Percentiles rank a stretch among this genome's conserved stretches.
phyloP scores from a whole-genome alignment of 371 early-diverging fungal species.

The Mucor sp. region DNA sequence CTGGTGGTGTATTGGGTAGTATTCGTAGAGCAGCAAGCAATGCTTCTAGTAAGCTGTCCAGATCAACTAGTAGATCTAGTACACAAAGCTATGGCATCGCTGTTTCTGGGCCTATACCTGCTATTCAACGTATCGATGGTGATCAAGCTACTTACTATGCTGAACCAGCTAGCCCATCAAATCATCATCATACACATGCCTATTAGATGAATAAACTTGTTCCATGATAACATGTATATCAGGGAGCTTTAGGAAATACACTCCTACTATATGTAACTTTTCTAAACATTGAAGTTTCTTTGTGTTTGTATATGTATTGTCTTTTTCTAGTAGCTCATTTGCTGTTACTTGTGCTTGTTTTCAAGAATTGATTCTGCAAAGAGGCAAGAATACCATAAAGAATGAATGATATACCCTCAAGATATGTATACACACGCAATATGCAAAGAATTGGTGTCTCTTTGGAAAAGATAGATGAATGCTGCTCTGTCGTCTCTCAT shows the following conservation, averaged over 20 bases:
- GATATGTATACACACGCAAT: neutral
- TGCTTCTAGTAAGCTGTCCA: slow-evolving; percentile 20
- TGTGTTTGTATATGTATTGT: neutral
- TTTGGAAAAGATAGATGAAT: too few species aligned
- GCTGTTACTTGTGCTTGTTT: neutral
- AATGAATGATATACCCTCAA: neutral
- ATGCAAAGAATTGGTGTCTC: too few species aligned
- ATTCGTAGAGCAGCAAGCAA: slow-evolving; percentile 36
- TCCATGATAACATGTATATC: neutral
- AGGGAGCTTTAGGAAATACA: neutral
- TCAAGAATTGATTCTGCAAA: neutral
- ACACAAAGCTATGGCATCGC: slow-evolving; percentile 33
- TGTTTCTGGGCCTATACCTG: slow-evolving; percentile 26
- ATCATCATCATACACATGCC: slow-evolving; percentile 22
- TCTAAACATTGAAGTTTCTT: too few species aligned
- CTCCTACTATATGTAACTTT: too few species aligned
- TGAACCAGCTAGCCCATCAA: slow-evolving; percentile 11
- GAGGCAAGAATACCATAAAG: neutral
- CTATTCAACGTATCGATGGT: slow-evolving; percentile 30
- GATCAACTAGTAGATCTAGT: slow-evolving; percentile 21
- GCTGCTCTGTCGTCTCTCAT: too few species aligned
- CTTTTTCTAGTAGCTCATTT: neutral
- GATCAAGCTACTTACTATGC: slow-evolving; percentile 14
- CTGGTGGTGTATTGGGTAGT: slow-evolving; percentile 26
- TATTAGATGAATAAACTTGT: slow-evolving; percentile 13